A percentile compares a stretch with the other conserved stretches of the same genome.
These are phyloP conservation scores for Xylaria longipes DNA, from an alignment of 495 filamentous ascomycete genomes.

Conservation along the genomic window DNA sequence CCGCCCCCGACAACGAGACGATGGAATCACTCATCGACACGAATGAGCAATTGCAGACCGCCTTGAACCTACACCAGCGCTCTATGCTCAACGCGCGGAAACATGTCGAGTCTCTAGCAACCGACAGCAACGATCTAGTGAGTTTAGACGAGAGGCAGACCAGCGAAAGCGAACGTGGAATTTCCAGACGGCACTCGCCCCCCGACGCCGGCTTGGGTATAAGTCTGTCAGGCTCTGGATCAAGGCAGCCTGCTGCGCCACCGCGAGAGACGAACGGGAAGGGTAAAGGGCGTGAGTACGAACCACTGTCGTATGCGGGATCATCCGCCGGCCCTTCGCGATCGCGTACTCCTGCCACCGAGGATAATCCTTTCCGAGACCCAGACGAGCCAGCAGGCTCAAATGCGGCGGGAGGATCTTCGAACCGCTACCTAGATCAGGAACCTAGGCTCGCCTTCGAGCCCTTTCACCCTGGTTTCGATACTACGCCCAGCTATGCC, in stretches of 20 bases:
- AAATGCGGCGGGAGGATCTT: slow-evolving; percentile 31
- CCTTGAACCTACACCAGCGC: slow-evolving; percentile 79
- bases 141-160: slow-evolving; percentile 36
- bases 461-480: slow-evolving; percentile 61
- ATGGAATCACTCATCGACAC: slow-evolving; percentile 92
- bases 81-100: slow-evolving; percentile 77
- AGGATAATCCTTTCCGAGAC: slow-evolving; percentile 58
- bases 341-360: slow-evolving; percentile 41
- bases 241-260: slow-evolving; percentile 28
- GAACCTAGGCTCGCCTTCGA: slow-evolving; percentile 49
- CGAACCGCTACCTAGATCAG: slow-evolving; percentile 31
- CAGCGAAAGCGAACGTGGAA: slow-evolving; percentile 28
- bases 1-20: slow-evolving; percentile 88
- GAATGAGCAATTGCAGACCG: slow-evolving; percentile 83
- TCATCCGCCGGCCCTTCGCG: slow-evolving; percentile 45
- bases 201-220: slow-evolving; percentile 22
- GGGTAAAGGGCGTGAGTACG: slow-evolving; percentile 46
- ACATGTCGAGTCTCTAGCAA: slow-evolving; percentile 35
- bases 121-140: slow-evolving; percentile 26
- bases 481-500: slow-evolving; percentile 43
- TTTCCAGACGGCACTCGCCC: slow-evolving; percentile 23
- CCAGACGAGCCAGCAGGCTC: slow-evolving; percentile 42
- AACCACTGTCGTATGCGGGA: slow-evolving; percentile 26
- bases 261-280: slow-evolving; percentile 47
- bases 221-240: slow-evolving; percentile 9